Base-by-base conservation (phyloP, 2,329 filamentous ascomycete genomes). In the Fragosphaeria purpurea region DNA sequence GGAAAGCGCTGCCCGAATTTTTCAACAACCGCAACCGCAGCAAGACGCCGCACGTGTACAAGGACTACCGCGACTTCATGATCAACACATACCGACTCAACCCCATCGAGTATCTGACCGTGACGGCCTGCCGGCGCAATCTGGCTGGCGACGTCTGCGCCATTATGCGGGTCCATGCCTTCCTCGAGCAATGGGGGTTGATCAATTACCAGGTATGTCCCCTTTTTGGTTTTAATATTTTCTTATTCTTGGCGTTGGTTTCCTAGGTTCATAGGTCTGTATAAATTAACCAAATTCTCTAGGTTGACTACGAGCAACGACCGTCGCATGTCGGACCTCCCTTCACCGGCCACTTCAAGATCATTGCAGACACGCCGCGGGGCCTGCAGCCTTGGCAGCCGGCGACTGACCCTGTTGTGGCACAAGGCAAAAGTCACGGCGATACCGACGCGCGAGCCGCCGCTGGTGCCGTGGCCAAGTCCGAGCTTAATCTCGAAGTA, bases 1-100 rank as follows among this genome's bases (percentile, higher is more conserved):
- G 85, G 64, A 98, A 96, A 69, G 89, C 89, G 7, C 77, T 98
- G 58, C 89, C 91, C 22, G 93, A 98, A 66, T 98, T 97, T 71
- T 98, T 98, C 79, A 98, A 98, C 72, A 91, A 83, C 67, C 82
- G 93, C 53, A 98, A 98, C 70, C 85, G 93, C 61, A 97, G 93
- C 81, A 98, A 98, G 72, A 98, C 93, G 0, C 86, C 89, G 1
- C 84, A 89, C 46, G 88, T 97, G 30, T 98, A 98, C 74, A 97
- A 97, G 70, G 93, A 98, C 65, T 98, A 98, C 69, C 85, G 93
- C 59, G 93, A 98, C 64, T 98, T 98, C 65, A 98, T 98, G 93
- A 89, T 98, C 72, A 98, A 98, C 72, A 97, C 93, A 11, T 98
- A 98, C 69, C 85, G 93, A 39, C 73, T 98, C 51, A 98, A 97